These are phyloP conservation scores for Acanthamoeba healyi DNA, from an alignment of 208 protist species.

Conservation along the genomic window DNA sequence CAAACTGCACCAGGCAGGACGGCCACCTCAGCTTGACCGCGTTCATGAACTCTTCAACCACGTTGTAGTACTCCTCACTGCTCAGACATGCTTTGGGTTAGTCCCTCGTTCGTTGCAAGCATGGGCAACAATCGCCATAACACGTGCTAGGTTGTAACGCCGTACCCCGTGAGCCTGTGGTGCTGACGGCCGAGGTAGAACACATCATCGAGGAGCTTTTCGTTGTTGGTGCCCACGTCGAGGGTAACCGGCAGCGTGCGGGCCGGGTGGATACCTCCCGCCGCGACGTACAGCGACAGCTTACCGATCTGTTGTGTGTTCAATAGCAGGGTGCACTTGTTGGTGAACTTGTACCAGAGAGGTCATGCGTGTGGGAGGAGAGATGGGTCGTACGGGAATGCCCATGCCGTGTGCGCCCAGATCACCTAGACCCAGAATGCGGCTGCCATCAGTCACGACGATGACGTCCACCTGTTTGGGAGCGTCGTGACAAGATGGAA, in stretches of 20 bases:
- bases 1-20: slow-evolving; percentile 92
- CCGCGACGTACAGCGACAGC: slow-evolving; percentile 94
- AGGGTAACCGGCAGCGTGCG: slow-evolving; percentile 93
- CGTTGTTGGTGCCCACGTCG: slow-evolving; percentile 95
- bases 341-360: too few relatives aligned
- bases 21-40: slow-evolving; percentile 93
- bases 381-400: slow-evolving; percentile 81
- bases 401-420: slow-evolving; percentile 96
- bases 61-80: slow-evolving; percentile 91
- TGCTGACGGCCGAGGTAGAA: slow-evolving; percentile 93
- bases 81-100: neutral
- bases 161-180: slow-evolving; percentile 83
- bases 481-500: neutral
- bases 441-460: slow-evolving; percentile 96
- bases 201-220: slow-evolving; percentile 90
- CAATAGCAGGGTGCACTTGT: too few relatives aligned
- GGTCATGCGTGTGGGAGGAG: neutral
- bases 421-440: slow-evolving; percentile 96
- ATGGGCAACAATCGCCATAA: neutral
- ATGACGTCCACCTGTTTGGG: slow-evolving; percentile 90
- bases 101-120: neutral
- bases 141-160: neutral
- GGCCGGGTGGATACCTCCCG: slow-evolving; percentile 92
- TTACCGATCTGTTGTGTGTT: slow-evolving; percentile 92
- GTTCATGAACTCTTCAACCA: slow-evolving; percentile 95